These are phyloP conservation scores for Penicillium freii DNA, from an alignment of 2,329 filamentous ascomycete genomes.

Conservation along the genomic window DNA sequence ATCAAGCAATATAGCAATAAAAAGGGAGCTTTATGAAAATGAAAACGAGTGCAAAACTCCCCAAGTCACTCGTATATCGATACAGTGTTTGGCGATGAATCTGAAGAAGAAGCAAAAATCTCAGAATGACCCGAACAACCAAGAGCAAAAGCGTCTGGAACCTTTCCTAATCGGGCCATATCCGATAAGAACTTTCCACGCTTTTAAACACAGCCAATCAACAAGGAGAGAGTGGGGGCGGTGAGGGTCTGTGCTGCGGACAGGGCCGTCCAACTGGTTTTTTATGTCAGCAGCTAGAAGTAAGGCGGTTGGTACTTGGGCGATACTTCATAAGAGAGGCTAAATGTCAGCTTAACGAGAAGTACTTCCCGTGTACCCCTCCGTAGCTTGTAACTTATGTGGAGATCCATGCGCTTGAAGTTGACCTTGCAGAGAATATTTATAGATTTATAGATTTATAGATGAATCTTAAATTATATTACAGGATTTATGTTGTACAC, in stretches of 20 bases:
- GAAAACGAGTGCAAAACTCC: slow-evolving; percentile 57
- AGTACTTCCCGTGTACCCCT: neutral
- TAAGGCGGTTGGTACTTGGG: neutral
- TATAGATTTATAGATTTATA: slow-evolving; percentile 9
- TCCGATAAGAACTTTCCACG: slow-evolving; percentile 10
- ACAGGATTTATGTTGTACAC: neutral
- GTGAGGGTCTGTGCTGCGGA: slow-evolving; percentile 11
- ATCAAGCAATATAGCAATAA: neutral
- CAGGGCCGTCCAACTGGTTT: neutral
- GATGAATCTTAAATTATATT: slow-evolving; percentile 7
- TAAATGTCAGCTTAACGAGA: neutral
- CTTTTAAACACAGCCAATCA: neutral
- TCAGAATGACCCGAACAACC: neutral
- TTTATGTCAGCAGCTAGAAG: slow-evolving; percentile 5
- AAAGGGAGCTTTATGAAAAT: slow-evolving; percentile 48
- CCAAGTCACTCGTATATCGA: slow-evolving; percentile 53
- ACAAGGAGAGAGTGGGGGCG: neutral
- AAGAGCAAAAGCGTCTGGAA: slow-evolving; percentile 17
- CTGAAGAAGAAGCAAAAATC: slow-evolving; percentile 6
- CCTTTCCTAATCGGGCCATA: slow-evolving; percentile 22
- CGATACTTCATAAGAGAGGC: neutral
- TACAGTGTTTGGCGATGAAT: slow-evolving; percentile 10
- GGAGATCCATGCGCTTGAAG: slow-evolving; percentile 9
- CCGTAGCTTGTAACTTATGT: neutral
- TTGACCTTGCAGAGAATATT: slow-evolving; percentile 10